phyloP scores from a whole-genome alignment of 495 filamentous ascomycete genomes.

The Ascobolus immersus region DNA sequence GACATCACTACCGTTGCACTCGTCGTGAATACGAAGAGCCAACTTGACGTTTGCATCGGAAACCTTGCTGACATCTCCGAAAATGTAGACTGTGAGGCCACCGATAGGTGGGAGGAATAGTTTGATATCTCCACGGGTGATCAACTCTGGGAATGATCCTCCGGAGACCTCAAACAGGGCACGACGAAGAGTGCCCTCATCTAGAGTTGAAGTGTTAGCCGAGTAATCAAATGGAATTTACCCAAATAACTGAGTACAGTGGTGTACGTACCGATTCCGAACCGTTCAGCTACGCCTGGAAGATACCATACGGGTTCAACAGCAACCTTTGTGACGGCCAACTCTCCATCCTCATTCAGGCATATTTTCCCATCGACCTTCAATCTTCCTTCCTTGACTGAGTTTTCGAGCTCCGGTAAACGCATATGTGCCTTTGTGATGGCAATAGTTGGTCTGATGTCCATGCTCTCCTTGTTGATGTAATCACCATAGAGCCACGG shows the following conservation, averaged over 20 bases:
- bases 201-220: conserved; percentile 18
- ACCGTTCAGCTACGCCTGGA: conserved; percentile 79
- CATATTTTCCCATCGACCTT: conserved; percentile 65
- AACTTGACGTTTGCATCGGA: conserved; percentile 62
- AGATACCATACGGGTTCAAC: conserved; percentile 94
- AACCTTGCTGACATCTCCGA: conserved; percentile 83
- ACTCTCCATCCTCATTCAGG: conserved; percentile 54
- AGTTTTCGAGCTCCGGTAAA: conserved; percentile 73
- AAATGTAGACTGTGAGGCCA: conserved; percentile 88
- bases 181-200: conserved; percentile 65
- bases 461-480: conserved; percentile 44
- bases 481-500: conserved; percentile 52
- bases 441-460: conserved; percentile 85
- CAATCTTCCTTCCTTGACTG: conserved; percentile 52
- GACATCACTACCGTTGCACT: conserved; percentile 93
- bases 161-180: conserved; percentile 87
- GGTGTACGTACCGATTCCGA: conserved; percentile 44
- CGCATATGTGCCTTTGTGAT: conserved; percentile 94
- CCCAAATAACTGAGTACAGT: neutral
- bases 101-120: conserved; percentile 90
- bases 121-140: conserved; percentile 75
- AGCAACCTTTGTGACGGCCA: conserved; percentile 88
- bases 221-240: neutral
- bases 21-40: conserved; percentile 82
- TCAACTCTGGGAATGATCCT: conserved; percentile 24